Percentiles rank a stretch among this genome's conserved stretches.
These are phyloP conservation scores for Mycosphaerella arachidis DNA, from an alignment of 2,329 filamentous ascomycete genomes.

Conservation along the genomic window DNA sequence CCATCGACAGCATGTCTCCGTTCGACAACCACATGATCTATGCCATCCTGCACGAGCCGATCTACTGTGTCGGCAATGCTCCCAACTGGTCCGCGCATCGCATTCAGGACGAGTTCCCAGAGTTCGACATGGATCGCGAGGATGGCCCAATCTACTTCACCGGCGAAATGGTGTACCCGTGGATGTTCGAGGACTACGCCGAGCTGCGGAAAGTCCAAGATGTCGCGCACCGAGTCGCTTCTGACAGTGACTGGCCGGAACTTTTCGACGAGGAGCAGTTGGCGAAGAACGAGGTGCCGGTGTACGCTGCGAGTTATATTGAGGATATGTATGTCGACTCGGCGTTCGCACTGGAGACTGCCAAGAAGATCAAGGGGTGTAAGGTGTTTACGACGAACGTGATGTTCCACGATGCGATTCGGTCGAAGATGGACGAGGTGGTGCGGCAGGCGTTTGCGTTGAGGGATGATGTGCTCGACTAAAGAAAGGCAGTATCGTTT, in stretches of 20 bases:
- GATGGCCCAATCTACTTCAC: slow-evolving; percentile 68
- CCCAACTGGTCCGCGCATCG: slow-evolving; percentile 73
- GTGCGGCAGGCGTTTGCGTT: slow-evolving; percentile 70
- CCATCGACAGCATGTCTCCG: slow-evolving; percentile 61
- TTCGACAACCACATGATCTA: slow-evolving; percentile 81
- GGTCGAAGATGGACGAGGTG: slow-evolving; percentile 69
- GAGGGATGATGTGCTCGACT: slow-evolving; percentile 65
- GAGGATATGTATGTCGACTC: slow-evolving; percentile 94
- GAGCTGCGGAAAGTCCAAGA: slow-evolving; percentile 67
- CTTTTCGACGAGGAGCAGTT: slow-evolving; percentile 74
- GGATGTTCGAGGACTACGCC: slow-evolving; percentile 75
- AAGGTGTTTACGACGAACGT: slow-evolving; percentile 81
- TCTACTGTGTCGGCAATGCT: slow-evolving; percentile 69
- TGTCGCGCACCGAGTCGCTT: slow-evolving; percentile 67
- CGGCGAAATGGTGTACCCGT: slow-evolving; percentile 87
- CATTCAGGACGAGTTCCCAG: slow-evolving; percentile 49
- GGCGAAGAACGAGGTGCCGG: slow-evolving; percentile 71
- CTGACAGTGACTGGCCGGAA: slow-evolving; percentile 63
- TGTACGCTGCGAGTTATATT: slow-evolving; percentile 77
- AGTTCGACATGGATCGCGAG: slow-evolving; percentile 45
- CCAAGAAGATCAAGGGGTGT: slow-evolving; percentile 66
- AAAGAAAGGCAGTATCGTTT: background rate
- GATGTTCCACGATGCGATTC: slow-evolving; percentile 81
- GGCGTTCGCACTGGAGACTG: slow-evolving; percentile 68
- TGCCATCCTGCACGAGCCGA: slow-evolving; percentile 78